Evolutionary conservation across 805 yeast genomes (phyloP).

Genomic region (Candida broadrunensis): DNA sequence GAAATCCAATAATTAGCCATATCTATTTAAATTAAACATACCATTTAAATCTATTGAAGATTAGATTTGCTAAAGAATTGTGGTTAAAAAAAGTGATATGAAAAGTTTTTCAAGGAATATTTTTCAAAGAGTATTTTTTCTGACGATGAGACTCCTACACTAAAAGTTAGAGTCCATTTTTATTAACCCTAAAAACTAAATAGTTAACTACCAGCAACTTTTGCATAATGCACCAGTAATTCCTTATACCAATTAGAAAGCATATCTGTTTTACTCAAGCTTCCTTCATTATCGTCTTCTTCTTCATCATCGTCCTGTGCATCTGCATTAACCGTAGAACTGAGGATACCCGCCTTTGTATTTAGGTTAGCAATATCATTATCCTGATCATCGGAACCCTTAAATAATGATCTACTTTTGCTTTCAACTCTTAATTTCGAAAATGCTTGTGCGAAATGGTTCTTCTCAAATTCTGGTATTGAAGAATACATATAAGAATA

Average conservation of each 20-base stretch:
- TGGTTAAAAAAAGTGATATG: too few relatives aligned
- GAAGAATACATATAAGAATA: constrained; percentile 9
- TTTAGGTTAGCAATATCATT: constrained; percentile 3
- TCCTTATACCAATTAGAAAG: constrained; percentile 2
- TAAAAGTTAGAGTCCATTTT: background rate
- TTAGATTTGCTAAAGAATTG: too few relatives aligned
- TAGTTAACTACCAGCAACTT: background rate
- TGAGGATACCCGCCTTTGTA: constrained; percentile 4
- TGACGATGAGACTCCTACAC: background rate
- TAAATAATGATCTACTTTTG: background rate
- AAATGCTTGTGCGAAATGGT: constrained; percentile 27
- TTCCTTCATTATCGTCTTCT: constrained; percentile 1
- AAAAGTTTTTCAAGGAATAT: too few relatives aligned
- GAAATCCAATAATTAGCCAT: background rate
- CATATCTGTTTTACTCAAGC: constrained; percentile 1
- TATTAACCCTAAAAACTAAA: background rate
- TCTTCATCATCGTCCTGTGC: constrained; percentile 3
- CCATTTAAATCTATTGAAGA: too few relatives aligned
- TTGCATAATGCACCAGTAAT: background rate
- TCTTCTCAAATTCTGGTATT: constrained; percentile 25
- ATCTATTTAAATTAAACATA: background rate
- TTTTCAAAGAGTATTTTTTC: too few relatives aligned
- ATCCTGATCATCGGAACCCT: background rate
- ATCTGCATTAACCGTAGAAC: constrained; percentile 1
- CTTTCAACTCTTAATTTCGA: constrained; percentile 27